Conservation (phyloP, 2,329 filamentous ascomycete genomes). For the Cephalotrichum gorgonifer region DNA sequence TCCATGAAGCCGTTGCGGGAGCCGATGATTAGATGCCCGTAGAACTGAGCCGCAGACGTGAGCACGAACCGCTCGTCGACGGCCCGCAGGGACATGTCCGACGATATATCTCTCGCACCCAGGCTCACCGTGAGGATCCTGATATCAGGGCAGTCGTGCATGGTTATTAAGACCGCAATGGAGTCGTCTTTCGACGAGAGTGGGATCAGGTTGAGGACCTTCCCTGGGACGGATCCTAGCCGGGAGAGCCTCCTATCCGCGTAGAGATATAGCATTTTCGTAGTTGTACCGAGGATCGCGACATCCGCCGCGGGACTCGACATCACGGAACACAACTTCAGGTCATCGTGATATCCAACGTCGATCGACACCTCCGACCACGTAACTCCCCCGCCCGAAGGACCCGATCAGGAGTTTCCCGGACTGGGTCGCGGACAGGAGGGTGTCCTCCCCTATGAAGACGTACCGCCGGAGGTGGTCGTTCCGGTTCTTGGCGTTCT, state of each 20-base stretch:
- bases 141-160: conserved; percentile 33
- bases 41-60: conserved; percentile 32
- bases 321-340: conserved; percentile 38
- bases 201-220: conserved; percentile 40
- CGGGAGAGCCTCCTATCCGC: conserved; percentile 17
- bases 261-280: conserved; percentile 37
- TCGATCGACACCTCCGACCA: conserved; percentile 32
- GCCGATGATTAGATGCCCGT: conserved; percentile 38
- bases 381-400: conserved; percentile 14
- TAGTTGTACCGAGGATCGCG: conserved; percentile 37
- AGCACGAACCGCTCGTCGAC: conserved; percentile 39
- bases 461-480: conserved; percentile 47
- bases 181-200: conserved; percentile 1
- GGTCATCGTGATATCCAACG: conserved; percentile 20
- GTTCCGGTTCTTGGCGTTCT: conserved; percentile 1
- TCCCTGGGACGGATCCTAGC: conserved; percentile 30
- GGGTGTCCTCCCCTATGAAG: conserved; percentile 40
- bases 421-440: conserved; percentile 49
- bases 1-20: conserved; percentile 41
- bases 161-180: conserved; percentile 29
- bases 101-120: conserved; percentile 16
- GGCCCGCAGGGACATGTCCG: conserved; percentile 19
- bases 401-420: conserved; percentile 46
- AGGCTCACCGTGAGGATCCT: conserved; percentile 29
- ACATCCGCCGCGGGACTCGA: conserved; percentile 24